A percentile compares a stretch with the other conserved stretches of the same genome.
These are phyloP conservation scores for Fagopyrum homotropicum DNA, from an alignment of 148 eudicot genomes.

Conservation along the genomic window DNA sequence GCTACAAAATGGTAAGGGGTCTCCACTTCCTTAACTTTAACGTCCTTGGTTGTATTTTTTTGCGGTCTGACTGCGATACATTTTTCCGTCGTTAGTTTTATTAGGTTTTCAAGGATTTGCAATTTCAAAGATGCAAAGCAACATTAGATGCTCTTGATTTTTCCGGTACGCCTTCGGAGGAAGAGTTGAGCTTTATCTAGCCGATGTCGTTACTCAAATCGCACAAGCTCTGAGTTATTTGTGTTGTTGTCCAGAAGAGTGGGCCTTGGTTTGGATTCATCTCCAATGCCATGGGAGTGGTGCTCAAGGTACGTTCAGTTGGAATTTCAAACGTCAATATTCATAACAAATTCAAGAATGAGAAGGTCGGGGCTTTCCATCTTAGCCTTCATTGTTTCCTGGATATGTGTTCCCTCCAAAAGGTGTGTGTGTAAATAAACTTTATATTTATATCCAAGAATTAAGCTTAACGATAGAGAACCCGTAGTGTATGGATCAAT, in stretches of 20 bases:
- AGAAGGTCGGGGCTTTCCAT: conserved; percentile 53
- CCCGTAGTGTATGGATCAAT: too few relatives aligned
- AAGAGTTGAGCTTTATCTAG: conserved; percentile 59
- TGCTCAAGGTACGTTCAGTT: too few relatives aligned
- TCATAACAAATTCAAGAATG: conserved; percentile 83
- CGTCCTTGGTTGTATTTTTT: not conserved
- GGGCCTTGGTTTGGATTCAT: too few relatives aligned
- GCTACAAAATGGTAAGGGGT: conserved; percentile 49
- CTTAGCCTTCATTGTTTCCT: not conserved
- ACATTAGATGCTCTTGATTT: conserved; percentile 78
- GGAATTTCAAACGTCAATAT: conserved; percentile 19
- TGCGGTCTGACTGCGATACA: not conserved
- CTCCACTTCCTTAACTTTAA: not conserved
- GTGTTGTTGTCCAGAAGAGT: not conserved
- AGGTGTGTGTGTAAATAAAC: too few relatives aligned
- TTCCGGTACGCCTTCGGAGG: conserved; percentile 38
- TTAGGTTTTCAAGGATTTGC: conserved; percentile 73
- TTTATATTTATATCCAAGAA: too few relatives aligned
- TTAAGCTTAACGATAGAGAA: too few relatives aligned
- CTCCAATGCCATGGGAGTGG: too few relatives aligned
- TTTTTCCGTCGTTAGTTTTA: not conserved
- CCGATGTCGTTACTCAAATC: conserved; percentile 82
- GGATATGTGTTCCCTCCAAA: not conserved
- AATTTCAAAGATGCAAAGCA: conserved; percentile 77
- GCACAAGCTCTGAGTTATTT: conserved; percentile 78